Percentiles rank a stretch among this genome's conserved stretches.
Conservation (phyloP, 352 stramenopile species). For the Globisporangium acanthophoron region DNA sequence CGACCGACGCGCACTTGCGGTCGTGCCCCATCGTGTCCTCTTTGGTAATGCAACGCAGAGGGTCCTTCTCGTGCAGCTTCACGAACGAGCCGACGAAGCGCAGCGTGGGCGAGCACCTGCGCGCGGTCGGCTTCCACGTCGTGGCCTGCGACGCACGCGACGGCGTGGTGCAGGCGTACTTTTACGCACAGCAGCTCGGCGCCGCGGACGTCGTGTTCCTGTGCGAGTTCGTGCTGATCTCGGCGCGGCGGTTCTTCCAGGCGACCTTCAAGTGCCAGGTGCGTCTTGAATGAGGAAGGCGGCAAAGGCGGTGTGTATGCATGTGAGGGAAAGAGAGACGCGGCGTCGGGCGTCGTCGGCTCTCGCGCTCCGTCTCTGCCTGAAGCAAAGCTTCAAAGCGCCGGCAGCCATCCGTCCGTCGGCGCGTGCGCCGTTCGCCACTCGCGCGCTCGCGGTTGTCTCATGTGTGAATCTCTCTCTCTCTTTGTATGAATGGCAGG, state of each 20-base stretch:
- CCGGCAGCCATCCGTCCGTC: background rate
- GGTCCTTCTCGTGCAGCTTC: conserved; percentile 71
- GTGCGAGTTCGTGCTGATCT: conserved; percentile 75
- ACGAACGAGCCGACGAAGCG: conserved; percentile 39
- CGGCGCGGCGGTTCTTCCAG: conserved; percentile 69
- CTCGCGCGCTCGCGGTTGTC: background rate
- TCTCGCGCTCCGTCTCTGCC: background rate
- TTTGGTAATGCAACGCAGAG: conserved; percentile 20
- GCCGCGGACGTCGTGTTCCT: conserved; percentile 45
- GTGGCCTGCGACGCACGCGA: conserved; percentile 47
- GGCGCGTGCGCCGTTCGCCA: background rate
- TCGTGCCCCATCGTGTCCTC: background rate
- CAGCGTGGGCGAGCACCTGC: conserved; percentile 43
- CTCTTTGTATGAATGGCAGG: conserved; percentile 14
- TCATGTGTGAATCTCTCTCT: background rate
- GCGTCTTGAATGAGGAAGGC: background rate
- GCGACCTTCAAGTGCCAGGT: conserved; percentile 82
- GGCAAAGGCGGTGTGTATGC: background rate
- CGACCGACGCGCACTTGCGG: background rate
- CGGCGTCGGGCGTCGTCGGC: background rate
- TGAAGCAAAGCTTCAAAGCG: background rate
- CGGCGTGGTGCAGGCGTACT: conserved; percentile 61
- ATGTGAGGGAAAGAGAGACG: conserved; percentile 2
- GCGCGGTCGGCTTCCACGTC: conserved; percentile 45
- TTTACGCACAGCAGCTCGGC: conserved; percentile 50